Conservation (phyloP, 768 basidiomycete genomes). For the Paxillus rubicundulus region DNA sequence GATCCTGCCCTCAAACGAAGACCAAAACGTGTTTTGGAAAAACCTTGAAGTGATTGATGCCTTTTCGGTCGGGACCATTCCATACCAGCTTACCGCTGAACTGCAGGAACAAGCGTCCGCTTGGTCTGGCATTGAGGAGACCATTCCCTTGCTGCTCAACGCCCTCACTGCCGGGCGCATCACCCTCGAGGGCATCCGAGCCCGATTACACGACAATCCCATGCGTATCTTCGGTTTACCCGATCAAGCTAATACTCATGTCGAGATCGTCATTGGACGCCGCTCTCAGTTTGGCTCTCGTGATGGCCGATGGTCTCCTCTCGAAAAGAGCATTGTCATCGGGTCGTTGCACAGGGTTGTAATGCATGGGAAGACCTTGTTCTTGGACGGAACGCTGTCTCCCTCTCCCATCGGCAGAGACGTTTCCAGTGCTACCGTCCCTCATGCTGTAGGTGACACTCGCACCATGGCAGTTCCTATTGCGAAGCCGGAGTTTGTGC, state of each 20-base stretch:
- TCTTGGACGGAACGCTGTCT: constrained; percentile 79
- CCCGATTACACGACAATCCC: constrained; percentile 90
- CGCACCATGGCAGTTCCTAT: constrained; percentile 19
- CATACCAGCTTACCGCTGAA: constrained; percentile 70
- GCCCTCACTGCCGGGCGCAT: constrained; percentile 80
- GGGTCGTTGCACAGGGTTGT: constrained; percentile 90
- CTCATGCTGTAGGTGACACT: constrained; percentile 36
- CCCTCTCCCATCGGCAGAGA: constrained; percentile 63
- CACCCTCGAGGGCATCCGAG: constrained; percentile 76
- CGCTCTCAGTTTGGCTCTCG: constrained; percentile 53
- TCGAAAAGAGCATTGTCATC: constrained; percentile 57
- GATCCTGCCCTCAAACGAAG: constrained; percentile 66
- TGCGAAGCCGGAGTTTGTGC: constrained; percentile 26
- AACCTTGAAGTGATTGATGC: constrained; percentile 82
- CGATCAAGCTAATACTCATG: constrained; percentile 81
- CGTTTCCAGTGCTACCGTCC: constrained; percentile 60
- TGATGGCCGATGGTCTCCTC: constrained; percentile 75
- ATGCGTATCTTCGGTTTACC: constrained; percentile 87
- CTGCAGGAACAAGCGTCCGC: constrained; percentile 59
- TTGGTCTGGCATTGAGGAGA: constrained; percentile 82
- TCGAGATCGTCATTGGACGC: constrained; percentile 90
- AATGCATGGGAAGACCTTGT: constrained; percentile 83
- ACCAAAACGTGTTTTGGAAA: constrained; percentile 84
- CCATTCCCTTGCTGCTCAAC: constrained; percentile 81
- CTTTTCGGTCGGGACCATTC: constrained; percentile 86